Evolutionary conservation across 805 yeast species (phyloP), one percentile per base, ranked within the genome.

Genomic region (Monosporozyma siamensis): DNA sequence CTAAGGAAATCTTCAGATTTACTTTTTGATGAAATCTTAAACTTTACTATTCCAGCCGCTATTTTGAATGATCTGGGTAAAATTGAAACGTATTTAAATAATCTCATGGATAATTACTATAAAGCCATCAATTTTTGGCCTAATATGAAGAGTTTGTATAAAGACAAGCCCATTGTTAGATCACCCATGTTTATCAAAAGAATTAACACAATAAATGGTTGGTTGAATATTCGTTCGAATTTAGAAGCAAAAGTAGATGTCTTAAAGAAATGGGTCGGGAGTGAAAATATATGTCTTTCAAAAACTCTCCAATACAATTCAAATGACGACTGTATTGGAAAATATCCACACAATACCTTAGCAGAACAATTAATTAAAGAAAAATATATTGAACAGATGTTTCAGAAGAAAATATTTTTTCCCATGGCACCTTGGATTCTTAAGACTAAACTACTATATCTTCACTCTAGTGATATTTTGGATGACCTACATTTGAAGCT

Each of bases 291-390:
- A 22, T 92, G 87, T 54, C 76, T 88, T 5, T 66, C 73, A 0
- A 55, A 59, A 25, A 26, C 44, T 47, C 17, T 18, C 10, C 23
- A 14, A 18, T 15, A 14, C 11, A 12, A 1, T 67, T 75, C 15
- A 76, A 77, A 12, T 9, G 35, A 32, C 7, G n/a, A 17, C 4
- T 32, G 5, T 2, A 10, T 4, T 12, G 18, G 14, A 17, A 18
- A 32, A 49, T 17, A 75, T 73, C 42, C 85, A 80, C 43, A 80
- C 78, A 42, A 71, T 78, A 42, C 92, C 0, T 76, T 89, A 53
- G 95, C 92, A 1, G 97, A 89, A 55, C 71, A 82, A 38, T 71
- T 88, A 40, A 69, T 88, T 70, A 87, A 85, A 52, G 90, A 82
- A 55, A 82, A 81, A 50, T 88, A 81, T 46, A 77, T 83, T 12